These are phyloP conservation scores for Phialophora tarda DNA, from an alignment of 2,329 filamentous ascomycete genomes.

Conservation along the genomic window DNA sequence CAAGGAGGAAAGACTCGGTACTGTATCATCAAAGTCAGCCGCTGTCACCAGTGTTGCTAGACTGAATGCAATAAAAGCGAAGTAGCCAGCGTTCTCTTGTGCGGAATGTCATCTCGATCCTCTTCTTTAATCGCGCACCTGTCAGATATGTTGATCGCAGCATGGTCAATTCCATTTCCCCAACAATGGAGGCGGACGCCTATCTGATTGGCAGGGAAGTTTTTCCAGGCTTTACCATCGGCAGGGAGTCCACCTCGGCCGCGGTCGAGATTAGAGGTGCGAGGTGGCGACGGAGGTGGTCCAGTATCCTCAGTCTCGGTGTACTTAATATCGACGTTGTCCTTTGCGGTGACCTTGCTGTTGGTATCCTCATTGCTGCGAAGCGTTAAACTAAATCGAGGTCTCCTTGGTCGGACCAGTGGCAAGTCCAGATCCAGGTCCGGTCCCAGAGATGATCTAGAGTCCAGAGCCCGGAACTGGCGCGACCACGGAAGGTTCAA, in stretches of 20 bases:
- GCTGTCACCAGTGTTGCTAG: not conserved
- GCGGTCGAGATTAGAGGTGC: not conserved
- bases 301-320: slow-evolving; percentile 5
- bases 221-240: slow-evolving; percentile 19
- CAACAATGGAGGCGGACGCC: slow-evolving; percentile 4
- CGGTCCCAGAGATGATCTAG: slow-evolving; percentile 12
- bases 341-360: slow-evolving; percentile 2
- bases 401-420: not conserved
- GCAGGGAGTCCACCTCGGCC: slow-evolving; percentile 14
- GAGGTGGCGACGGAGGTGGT: not conserved
- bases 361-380: not conserved
- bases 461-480: slow-evolving; percentile 10
- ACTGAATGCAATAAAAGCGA: slow-evolving; percentile 9
- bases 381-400: slow-evolving; percentile 13
- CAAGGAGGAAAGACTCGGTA: slow-evolving; percentile 91
- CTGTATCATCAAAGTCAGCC: slow-evolving; percentile 54
- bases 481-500: slow-evolving; percentile 6
- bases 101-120: not conserved
- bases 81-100: slow-evolving; percentile 3
- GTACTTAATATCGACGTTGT: slow-evolving; percentile 9
- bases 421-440: slow-evolving; percentile 10
- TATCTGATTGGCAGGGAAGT: slow-evolving; percentile 18
- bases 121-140: slow-evolving; percentile 24
- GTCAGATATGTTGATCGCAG: slow-evolving; percentile 23
- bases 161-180: slow-evolving; percentile 12